Percentiles rank a stretch among this genome's conserved stretches.
Conservation (phyloP, 257 asterid species). For the Solanum stenotomum region DNA sequence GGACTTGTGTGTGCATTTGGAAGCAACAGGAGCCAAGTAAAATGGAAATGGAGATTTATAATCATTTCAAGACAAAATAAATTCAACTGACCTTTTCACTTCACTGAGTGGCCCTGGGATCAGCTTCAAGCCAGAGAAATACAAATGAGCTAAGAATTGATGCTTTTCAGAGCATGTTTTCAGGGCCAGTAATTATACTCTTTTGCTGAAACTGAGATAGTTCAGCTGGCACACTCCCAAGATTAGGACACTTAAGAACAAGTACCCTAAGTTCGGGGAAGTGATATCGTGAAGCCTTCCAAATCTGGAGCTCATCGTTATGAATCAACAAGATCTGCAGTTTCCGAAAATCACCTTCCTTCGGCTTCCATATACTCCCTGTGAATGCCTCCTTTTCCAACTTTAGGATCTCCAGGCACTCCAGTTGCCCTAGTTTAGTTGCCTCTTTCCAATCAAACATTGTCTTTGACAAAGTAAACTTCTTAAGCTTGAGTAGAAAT, state of each 20-base stretch:
- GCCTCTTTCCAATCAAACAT: neutral
- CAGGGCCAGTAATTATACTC: neutral
- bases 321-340: neutral
- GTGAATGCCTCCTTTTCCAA: neutral
- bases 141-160: neutral
- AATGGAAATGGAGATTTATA: no score
- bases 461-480: neutral
- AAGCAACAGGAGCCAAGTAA: no score
- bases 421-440: neutral
- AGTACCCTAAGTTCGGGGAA: neutral
- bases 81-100: neutral
- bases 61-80: no score
- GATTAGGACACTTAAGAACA: neutral
- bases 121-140: neutral
- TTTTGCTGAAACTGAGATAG: neutral
- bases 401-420: neutral
- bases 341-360: neutral
- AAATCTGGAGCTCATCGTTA: rapidly evolving
- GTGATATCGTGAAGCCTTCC: neutral
- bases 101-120: neutral
- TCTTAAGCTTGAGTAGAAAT: neutral
- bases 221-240: neutral
- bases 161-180: neutral
- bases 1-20: neutral
- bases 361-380: neutral